These are phyloP conservation scores for Bretziella fagacearum DNA, from an alignment of 2,329 filamentous ascomycete species.

Conservation along the genomic window DNA sequence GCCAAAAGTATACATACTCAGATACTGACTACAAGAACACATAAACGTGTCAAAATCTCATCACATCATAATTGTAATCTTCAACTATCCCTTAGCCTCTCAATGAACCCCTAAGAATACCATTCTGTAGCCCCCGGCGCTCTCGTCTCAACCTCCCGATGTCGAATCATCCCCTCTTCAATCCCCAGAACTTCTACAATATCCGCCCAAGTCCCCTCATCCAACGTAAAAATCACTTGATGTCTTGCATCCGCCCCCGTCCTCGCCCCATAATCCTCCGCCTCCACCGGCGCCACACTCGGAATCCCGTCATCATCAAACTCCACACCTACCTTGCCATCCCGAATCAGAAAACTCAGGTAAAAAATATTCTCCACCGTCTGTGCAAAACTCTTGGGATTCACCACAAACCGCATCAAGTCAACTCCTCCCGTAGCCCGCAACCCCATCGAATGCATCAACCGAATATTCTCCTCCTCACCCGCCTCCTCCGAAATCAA, in stretches of 20 bases:
- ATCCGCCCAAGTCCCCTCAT: slow-evolving; percentile 68
- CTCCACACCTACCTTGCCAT: slow-evolving; percentile 60
- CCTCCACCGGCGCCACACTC: neutral
- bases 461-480: slow-evolving; percentile 28
- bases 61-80: no score
- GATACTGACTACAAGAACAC: no score
- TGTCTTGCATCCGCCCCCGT: slow-evolving; percentile 40
- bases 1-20: no score
- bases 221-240: slow-evolving; percentile 76
- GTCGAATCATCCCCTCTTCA: slow-evolving; percentile 65
- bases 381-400: slow-evolving; percentile 80
- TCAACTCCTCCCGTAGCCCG: slow-evolving; percentile 54
- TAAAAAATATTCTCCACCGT: slow-evolving; percentile 97
- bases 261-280: slow-evolving; percentile 27
- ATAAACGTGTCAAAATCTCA: no score
- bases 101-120: slow-evolving; percentile 41
- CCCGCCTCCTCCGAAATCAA: slow-evolving; percentile 27
- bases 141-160: slow-evolving; percentile 45
- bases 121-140: slow-evolving; percentile 43
- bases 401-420: slow-evolving; percentile 74
- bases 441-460: slow-evolving; percentile 51
- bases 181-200: slow-evolving; percentile 64
- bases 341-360: slow-evolving; percentile 80
- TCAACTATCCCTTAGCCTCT: no score
- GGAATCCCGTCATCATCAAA: slow-evolving; percentile 59